A percentile compares a stretch with the other conserved stretches of the same genome.
Conservation (phyloP, 306 rosid species). For the Vigna mungo region DNA sequence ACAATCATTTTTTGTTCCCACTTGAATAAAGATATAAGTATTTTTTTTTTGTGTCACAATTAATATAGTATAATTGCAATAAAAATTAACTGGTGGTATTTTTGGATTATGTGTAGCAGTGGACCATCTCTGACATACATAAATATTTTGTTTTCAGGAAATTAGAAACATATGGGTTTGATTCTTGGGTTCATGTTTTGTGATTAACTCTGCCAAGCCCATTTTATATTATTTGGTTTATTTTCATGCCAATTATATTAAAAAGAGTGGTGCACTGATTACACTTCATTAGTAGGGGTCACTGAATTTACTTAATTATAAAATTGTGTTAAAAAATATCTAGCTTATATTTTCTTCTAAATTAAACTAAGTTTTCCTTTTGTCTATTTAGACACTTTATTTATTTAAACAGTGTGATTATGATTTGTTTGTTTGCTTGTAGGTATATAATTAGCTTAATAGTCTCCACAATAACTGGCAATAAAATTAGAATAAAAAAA, state of each 20-base stretch:
- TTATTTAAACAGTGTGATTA: neutral
- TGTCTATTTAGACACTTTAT: neutral
- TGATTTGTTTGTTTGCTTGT: neutral
- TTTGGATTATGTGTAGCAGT: slow-evolving; percentile 19
- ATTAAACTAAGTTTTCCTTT: neutral
- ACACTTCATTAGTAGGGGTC: neutral
- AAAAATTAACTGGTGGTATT: slow-evolving; percentile 14
- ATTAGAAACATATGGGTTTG: slow-evolving; percentile 35
- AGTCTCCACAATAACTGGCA: neutral
- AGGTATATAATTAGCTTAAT: neutral
- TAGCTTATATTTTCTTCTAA: neutral
- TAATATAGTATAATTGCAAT: neutral
- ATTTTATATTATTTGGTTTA: slow-evolving; percentile 1
- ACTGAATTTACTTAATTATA: neutral
- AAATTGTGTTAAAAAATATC: neutral
- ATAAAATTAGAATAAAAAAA: neutral
- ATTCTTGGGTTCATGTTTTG: slow-evolving; percentile 3
- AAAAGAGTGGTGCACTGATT: neutral
- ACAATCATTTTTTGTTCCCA: slow-evolving; percentile 41
- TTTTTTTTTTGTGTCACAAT: slow-evolving; percentile 3
- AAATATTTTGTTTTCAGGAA: slow-evolving; percentile 22
- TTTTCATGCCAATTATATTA: neutral
- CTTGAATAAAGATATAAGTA: slow-evolving; percentile 20
- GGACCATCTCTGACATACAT: slow-evolving; percentile 8
- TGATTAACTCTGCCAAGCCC: neutral